Evolutionary conservation across 179 eudicot genomes (phyloP).

Genomic region (Gypsophila paniculata): DNA sequence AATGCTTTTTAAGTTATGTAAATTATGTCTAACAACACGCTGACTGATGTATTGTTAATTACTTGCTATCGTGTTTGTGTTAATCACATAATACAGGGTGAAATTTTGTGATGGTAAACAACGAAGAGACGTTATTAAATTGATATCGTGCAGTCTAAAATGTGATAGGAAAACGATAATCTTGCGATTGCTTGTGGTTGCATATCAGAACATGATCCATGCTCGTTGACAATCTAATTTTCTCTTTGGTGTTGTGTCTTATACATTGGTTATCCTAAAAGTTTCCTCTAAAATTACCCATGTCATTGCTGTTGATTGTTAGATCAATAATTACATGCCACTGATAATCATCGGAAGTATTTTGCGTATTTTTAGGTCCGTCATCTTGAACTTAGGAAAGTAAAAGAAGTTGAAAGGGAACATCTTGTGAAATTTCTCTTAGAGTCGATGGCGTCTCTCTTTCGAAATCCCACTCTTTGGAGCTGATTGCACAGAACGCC

Average conservation of each 20-base stretch:
- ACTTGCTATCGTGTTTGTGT: neutral
- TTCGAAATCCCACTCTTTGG: constrained; percentile 75
- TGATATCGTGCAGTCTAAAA: neutral
- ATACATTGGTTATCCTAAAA: neutral
- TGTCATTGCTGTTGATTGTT: neutral
- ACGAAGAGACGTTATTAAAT: neutral
- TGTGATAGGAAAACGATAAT: neutral
- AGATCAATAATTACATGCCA: neutral
- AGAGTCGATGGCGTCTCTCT: constrained; percentile 72
- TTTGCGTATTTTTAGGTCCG: constrained; percentile 52
- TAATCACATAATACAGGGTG: neutral
- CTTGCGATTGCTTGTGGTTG: neutral
- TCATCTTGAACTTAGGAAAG: constrained; percentile 81
- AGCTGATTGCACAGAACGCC: constrained; percentile 27
- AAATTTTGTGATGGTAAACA: neutral
- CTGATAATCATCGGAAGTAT: neutral
- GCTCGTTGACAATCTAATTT: neutral
- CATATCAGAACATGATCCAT: neutral
- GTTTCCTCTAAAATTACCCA: neutral
- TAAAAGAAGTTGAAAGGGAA: constrained; percentile 63
- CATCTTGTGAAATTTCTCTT: constrained; percentile 60
- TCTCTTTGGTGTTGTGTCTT: neutral
- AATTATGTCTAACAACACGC: neutral
- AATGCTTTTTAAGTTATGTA: neutral
- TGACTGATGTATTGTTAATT: neutral